Base-by-base conservation (phyloP, 202 grass and related monocot species). In the Zoysia matrella region DNA sequence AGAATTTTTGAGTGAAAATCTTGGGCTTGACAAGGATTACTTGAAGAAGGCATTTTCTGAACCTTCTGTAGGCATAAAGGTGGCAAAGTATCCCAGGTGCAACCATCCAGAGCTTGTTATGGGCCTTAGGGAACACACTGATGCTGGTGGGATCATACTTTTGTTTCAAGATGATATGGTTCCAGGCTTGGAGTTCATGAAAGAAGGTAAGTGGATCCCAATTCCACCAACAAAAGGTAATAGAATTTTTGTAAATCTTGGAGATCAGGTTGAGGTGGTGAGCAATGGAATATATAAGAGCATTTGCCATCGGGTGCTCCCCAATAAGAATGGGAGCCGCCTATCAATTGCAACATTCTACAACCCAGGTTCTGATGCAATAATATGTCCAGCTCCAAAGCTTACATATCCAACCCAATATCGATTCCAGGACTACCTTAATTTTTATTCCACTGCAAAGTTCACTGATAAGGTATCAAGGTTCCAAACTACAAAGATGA, bases 231-330 rank as follows among this genome's bases (percentile, higher is more conserved):
- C 85, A 62, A 2, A 88, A 86, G 80, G 72, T 43, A 82, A 84
- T 39, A 86, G 62, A 80, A 88, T 94, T 76, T 90, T 94, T 39
- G 72, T 90, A 68, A 94, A 94, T 56, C 80, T 94, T 10, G 88
- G 88, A 43, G 91, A 94, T 78, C 91, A 90, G 71, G 76, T 94
- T 68, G 91, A 94, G 73, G 91, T 94, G 48, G 80, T 90, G 22
- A 94, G 86, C 80, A 90, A 88, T 61, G 88, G 91, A 72, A 84
- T 75, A 52, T 94, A 94, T 57, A 94, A 88, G 73, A 94, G 91
- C 72, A 88, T 94, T 70, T 72, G 49, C 61, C 91, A 94, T 69
- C 86, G 65, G 66, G 85, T 94, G 60, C 44, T 81, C 16, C 76
- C 88, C 15, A 83, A 82, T 75, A 80, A 81, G 54, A 88, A 88